These are phyloP conservation scores for Jacaranda copaia DNA, from an alignment of 257 asterid species.

Conservation along the genomic window DNA sequence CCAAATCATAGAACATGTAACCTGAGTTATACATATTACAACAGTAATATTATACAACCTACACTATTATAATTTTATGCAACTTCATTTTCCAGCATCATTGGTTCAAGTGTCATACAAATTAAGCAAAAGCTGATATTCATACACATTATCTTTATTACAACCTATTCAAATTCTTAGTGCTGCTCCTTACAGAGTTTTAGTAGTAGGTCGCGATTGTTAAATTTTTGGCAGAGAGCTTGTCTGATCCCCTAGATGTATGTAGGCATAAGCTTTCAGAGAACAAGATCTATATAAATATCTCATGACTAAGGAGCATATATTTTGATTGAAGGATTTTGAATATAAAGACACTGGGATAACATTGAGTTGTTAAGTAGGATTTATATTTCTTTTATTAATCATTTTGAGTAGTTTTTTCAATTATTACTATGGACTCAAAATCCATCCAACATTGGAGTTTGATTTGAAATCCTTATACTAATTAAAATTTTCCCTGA, in stretches of 20 bases:
- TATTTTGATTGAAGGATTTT: no score
- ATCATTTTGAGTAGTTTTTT: background rate
- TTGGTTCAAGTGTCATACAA: background rate
- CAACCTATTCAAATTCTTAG: background rate
- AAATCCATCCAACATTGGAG: background rate
- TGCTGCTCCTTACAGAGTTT: background rate
- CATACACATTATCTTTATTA: background rate
- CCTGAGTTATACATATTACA: no score
- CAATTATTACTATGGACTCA: background rate
- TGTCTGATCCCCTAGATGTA: no score
- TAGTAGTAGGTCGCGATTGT: background rate
- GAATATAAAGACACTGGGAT: no score
- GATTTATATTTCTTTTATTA: background rate
- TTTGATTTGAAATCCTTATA: background rate
- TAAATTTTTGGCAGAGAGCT: no score
- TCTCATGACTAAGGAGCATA: no score
- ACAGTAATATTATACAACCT: no score
- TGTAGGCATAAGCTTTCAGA: no score
- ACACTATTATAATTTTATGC: background rate
- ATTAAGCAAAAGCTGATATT: background rate
- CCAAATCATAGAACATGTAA: conserved; percentile 15
- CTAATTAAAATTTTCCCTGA: background rate
- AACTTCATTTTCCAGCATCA: background rate
- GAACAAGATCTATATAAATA: no score
- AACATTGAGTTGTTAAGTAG: background rate